Conservation (phyloP, 805 yeast species). For the Suhomyces sp. region DNA sequence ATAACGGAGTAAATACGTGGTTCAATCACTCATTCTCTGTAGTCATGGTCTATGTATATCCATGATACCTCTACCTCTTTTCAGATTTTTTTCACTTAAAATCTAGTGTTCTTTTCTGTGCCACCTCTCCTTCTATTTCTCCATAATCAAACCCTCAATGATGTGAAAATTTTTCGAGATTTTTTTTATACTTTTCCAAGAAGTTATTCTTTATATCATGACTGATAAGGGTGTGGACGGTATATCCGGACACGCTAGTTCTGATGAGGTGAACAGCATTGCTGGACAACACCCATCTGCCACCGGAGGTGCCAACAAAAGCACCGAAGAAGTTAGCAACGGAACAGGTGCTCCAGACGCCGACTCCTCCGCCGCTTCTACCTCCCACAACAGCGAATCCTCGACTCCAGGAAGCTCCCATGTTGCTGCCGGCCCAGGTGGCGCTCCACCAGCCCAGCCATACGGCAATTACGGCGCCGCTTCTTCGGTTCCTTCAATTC, state of each 20-base stretch:
- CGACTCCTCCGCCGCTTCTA: neutral
- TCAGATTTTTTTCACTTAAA: neutral
- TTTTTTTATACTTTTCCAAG: neutral
- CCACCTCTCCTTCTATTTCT: neutral
- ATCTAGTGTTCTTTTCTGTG: neutral
- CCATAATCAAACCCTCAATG: slow-evolving; percentile 4
- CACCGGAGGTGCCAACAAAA: slow-evolving; percentile 2
- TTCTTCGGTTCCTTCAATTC: neutral
- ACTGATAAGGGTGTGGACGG: slow-evolving; percentile 7
- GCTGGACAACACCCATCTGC: neutral
- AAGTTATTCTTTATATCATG: slow-evolving; percentile 4
- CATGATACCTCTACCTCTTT: neutral
- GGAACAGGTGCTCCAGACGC: neutral
- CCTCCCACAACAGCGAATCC: neutral
- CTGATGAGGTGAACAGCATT: slow-evolving; percentile 1
- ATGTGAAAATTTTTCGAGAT: slow-evolving; percentile 6
- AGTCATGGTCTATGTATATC: neutral
- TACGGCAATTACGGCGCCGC: slow-evolving; percentile 2
- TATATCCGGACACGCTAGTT: slow-evolving; percentile 3
- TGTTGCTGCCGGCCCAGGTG: slow-evolving; percentile 6
- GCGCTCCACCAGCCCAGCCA: slow-evolving; percentile 2
- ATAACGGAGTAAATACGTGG: neutral
- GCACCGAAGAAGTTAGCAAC: neutral
- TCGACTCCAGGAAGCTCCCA: slow-evolving; percentile 3
- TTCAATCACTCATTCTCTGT: neutral